Evolutionary conservation across 176 grass and related monocot genomes (phyloP), one percentile per base, ranked within the genome.

Genomic region (Eleusine coracana): DNA sequence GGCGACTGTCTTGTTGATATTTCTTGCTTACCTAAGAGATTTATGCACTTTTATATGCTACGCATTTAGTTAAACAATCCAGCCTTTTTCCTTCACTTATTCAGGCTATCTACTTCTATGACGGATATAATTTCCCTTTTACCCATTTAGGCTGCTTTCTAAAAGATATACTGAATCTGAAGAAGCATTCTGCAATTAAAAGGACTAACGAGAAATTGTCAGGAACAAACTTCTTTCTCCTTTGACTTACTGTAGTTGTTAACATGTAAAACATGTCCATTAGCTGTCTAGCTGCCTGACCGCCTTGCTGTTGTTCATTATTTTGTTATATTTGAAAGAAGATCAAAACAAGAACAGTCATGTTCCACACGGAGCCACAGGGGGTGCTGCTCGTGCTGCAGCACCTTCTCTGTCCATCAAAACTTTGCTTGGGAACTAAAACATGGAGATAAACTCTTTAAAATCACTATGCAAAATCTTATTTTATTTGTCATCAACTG

Each of bases 21-120:
- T 62, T 40, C 42, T 84, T 74, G 21, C 39, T 78, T 79, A 68
- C 17, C 29, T 74, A 64, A 49, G 21, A 80, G 69, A 71, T 80
- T 31, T 50, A 60, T 48, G n/a, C 38, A 21, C 71, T 72, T 37
- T 58, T 36, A 66, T 74, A 12, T 59, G 27, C 39, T 25, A 28
- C 79, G 29, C 6, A 25, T 58, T 68, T 15, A 75, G 23, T 68
- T 60, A 52, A 65, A 61, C 27, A 73, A 58, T 16, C 25, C 82
- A 71, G 52, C 54, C 54, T 46, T 80, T 81, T 72, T 28, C 11
- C 55, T 10, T 77, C 6, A 46, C 28, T 55, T 80, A 46, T 62
- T 66, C 64, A 72, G 55, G 49, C 29, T 73, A 86, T 46, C 38
- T 89, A 48, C 36, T n/a, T 61, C 6, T 49, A 11, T 61, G 59